These are phyloP conservation scores for Phytopythium montanum DNA, from an alignment of 352 stramenopile genomes.

Conservation along the genomic window DNA sequence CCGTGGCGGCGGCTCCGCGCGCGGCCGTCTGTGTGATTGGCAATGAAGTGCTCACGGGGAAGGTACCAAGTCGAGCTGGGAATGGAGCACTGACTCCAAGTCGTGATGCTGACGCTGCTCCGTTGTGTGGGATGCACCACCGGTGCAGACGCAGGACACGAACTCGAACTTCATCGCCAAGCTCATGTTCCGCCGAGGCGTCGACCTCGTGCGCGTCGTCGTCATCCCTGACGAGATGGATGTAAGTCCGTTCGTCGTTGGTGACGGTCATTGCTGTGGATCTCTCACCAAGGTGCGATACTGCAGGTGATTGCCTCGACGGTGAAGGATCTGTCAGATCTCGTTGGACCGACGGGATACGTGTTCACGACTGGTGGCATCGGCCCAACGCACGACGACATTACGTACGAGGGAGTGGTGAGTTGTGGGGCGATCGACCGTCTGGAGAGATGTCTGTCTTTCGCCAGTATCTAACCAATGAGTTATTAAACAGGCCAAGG, in stretches of 20 bases:
- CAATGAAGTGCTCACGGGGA: conserved; percentile 84
- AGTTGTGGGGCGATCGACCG: neutral
- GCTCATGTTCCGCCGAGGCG: conserved; percentile 73
- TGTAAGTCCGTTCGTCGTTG: conserved; percentile 3
- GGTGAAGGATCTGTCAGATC: conserved; percentile 67
- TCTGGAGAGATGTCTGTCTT: no score
- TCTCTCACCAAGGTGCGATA: neutral
- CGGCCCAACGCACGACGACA: conserved; percentile 82
- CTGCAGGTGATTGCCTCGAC: conserved; percentile 57
- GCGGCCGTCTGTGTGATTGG: conserved; percentile 78
- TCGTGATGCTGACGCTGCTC: neutral
- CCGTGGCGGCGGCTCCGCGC: conserved; percentile 24
- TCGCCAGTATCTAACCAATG: no score
- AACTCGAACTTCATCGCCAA: conserved; percentile 83
- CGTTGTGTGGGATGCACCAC: neutral
- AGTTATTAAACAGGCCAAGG: conserved; percentile 45
- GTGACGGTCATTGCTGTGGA: neutral
- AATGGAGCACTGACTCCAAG: no score
- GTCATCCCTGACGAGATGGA: conserved; percentile 82
- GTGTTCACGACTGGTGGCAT: conserved; percentile 87
- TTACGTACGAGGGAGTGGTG: conserved; percentile 84
- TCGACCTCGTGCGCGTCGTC: no score
- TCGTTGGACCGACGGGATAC: conserved; percentile 68
- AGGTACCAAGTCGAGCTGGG: conserved; percentile 49
- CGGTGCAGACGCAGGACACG: conserved; percentile 78